phyloP scores from a whole-genome alignment of 2,329 filamentous ascomycete genomes.

The Pleomassaria siparia region DNA sequence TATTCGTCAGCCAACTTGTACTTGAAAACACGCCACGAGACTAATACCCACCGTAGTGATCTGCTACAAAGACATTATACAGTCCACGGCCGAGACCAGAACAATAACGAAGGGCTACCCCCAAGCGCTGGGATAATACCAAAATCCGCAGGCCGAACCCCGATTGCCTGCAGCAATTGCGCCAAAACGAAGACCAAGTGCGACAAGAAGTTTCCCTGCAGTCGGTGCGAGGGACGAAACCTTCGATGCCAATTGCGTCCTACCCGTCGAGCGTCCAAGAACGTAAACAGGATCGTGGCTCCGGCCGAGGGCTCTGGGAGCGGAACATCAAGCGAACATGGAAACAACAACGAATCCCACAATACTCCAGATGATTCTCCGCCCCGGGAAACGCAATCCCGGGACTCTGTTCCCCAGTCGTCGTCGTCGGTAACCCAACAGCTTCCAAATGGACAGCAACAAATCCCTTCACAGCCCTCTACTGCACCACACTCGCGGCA shows the following conservation, averaged over 20 bases:
- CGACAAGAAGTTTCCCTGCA: slow-evolving; percentile 58
- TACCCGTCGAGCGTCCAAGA: slow-evolving; percentile 51
- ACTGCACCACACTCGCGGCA: slow-evolving; percentile 35
- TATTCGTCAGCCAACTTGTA: no score
- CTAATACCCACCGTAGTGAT: slow-evolving; percentile 43
- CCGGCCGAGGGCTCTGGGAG: slow-evolving; percentile 26
- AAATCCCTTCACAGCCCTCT: slow-evolving; percentile 24
- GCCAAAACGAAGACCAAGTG: slow-evolving; percentile 58
- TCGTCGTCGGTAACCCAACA: slow-evolving; percentile 23
- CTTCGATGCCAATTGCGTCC: slow-evolving; percentile 51
- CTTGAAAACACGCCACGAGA: not conserved
- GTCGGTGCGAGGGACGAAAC: slow-evolving; percentile 52
- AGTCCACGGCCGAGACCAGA: slow-evolving; percentile 53
- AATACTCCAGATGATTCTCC: slow-evolving; percentile 41
- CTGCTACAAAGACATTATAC: slow-evolving; percentile 55
- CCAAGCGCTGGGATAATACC: slow-evolving; percentile 54
- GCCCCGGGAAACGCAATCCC: slow-evolving; percentile 22
- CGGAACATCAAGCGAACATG: slow-evolving; percentile 38
- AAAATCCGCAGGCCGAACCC: slow-evolving; percentile 54
- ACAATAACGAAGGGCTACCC: slow-evolving; percentile 52
- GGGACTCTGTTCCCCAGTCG: slow-evolving; percentile 18
- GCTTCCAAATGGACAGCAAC: slow-evolving; percentile 15
- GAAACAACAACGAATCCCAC: slow-evolving; percentile 32
- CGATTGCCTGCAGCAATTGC: slow-evolving; percentile 56
- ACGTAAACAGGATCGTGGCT: slow-evolving; percentile 31